Base-by-base conservation (phyloP, 2,329 filamentous ascomycete genomes). In the Alternaria arborescens region DNA sequence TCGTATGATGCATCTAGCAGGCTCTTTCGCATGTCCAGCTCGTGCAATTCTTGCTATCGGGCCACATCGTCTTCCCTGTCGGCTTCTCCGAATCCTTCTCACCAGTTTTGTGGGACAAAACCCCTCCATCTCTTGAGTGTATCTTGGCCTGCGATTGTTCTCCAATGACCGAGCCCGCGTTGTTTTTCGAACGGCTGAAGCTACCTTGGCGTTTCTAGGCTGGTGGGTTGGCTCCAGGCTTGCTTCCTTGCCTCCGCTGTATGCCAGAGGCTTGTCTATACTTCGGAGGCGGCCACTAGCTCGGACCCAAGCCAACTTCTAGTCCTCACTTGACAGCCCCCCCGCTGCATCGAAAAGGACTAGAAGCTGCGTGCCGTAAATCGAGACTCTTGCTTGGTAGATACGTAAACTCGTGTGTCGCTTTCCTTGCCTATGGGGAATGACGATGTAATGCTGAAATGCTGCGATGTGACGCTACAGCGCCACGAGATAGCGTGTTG, bases 181-280 rank as follows among this genome's bases (percentile, higher is more conserved):
- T 32, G 32, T 42, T 42, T 34, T 67, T 53, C 58, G 57, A 52
- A 61, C 60, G 62, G 62, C 58, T 52, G 50, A 34, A 50, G 42
- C 43, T 30, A 44, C 43, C 72, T 77, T 77, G 75, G 74, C 74
- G 59, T 55, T 43, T 61, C 73, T 74, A 53, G 71, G 71, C 68
- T 58, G 56, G 32, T 63, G 64, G 55, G 62, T 64, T 68, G 62
- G 70, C 66, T 60, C 55, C 48, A 66, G 55, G 65, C 66, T 72
- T 71, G 41, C 52, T 56, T 57, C 53, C 51, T 52, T 61, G 30
- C 58, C 61, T 64, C 58, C 50, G 55, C 67, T 46, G 57, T 54
- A 60, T 66, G 66, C 64, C 66, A 70, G 65, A 69, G 68, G 68
- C 71, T 74, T 75, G 68, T 72, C 61, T 72, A 46, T 48, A 61